Base-by-base conservation (phyloP, 2,329 filamentous ascomycete species). In the Colletotrichum higginsianum region DNA sequence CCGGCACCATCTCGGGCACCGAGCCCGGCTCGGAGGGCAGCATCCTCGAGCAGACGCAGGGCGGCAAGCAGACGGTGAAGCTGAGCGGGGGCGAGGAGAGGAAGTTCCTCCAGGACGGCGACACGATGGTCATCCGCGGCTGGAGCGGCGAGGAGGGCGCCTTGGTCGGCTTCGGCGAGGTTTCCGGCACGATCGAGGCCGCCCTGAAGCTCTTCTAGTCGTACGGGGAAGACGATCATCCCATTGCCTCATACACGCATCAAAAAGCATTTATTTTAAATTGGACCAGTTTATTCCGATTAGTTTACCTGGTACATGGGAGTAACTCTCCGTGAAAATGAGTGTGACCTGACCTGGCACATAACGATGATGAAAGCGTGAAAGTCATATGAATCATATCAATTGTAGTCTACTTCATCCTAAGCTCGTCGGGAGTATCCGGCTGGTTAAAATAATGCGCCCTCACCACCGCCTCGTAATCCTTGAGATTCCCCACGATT, bases 101-200 rank as follows among this genome's bases (percentile, higher is more conserved):
- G 62, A 88, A 85, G 63, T 96, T 94, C 80, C 80, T 96, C 44
- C 86, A 93, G 76, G 93, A 96, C 76, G 93, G 93, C 0, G 94
- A 96, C 78, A 90, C 89, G 2, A 79, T 95, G 15, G 86, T 87
- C 1, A 85, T 96, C 49, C 86, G 87, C 1, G 94, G 94, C 1
- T 86, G 88, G 9, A 92, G 89, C 76, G 92, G 91, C 0, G 86
- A 90, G 66, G 89, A 91, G 40, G 89, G 90, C 3, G 86, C 83
- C n/a, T 84, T 91, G 63, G 91, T 96, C 35, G 94, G 94, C 0
- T 96, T 96, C 80, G 93, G 94, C 2, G 89, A 94, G 74, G 94
- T 92, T 74, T 83, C 84, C 23, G 93, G 92, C 16, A 89, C 80
- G 47, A 91, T 95, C 21, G 71, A 78, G 30, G 75, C 79, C 0